These are phyloP conservation scores for Cladobotryum protrusum DNA, from an alignment of 2,329 filamentous ascomycete genomes.

Conservation along the genomic window DNA sequence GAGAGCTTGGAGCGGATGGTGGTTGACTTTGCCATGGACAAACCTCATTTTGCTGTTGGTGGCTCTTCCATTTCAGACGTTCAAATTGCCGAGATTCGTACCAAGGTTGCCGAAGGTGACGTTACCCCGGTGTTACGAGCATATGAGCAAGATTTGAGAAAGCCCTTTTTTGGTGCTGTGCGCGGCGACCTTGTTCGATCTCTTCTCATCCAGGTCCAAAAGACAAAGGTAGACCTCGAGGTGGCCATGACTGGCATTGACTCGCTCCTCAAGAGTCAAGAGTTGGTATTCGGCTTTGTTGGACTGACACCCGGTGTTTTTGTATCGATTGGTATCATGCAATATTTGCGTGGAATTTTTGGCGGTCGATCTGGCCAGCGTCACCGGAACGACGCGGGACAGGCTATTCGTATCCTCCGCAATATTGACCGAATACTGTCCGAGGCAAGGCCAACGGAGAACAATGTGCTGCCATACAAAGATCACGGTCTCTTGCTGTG, in stretches of 20 bases:
- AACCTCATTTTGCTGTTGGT: conserved; percentile 55
- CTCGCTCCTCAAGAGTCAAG: conserved; percentile 87
- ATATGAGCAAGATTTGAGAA: conserved; percentile 82
- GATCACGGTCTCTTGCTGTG: conserved; percentile 87
- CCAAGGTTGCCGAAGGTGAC: conserved; percentile 83
- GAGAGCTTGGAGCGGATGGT: conserved; percentile 97
- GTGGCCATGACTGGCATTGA: conserved; percentile 95
- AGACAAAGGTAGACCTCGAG: conserved; percentile 97
- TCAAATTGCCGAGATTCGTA: conserved; percentile 67
- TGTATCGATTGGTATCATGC: conserved; percentile 67
- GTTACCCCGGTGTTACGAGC: conserved; percentile 85
- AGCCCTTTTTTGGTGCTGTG: conserved; percentile 74
- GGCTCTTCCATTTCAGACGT: conserved; percentile 52
- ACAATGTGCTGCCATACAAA: conserved; percentile 77
- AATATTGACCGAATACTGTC: conserved; percentile 81
- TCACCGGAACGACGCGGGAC: conserved; percentile 58
- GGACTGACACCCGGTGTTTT: conserved; percentile 90
- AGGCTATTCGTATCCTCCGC: conserved; percentile 70
- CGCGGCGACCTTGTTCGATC: conserved; percentile 83
- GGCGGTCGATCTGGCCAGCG: conserved; percentile 64
- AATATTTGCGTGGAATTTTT: conserved; percentile 65
- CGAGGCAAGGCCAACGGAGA: conserved; percentile 61
- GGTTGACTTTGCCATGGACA: conserved; percentile 86
- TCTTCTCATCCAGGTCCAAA: conserved; percentile 92
- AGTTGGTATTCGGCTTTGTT: conserved; percentile 96